Conservation (phyloP, 371 early-diverging fungal species). For the Circinella minor region DNA sequence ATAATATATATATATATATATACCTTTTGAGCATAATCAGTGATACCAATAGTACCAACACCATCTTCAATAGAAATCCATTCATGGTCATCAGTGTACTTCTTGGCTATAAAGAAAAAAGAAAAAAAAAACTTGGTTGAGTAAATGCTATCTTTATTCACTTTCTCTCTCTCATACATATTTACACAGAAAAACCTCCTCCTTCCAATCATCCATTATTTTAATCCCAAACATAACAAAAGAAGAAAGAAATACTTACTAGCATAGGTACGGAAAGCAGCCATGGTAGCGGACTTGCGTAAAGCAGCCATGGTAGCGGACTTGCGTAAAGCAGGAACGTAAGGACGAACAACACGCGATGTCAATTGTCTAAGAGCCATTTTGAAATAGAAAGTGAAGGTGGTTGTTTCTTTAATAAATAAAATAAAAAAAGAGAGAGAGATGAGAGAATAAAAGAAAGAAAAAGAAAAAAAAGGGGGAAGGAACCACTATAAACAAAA, state of each 20-base stretch:
- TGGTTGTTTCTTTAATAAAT: too few relatives aligned
- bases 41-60: constrained; percentile 91
- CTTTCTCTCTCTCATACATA: background rate
- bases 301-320: constrained; percentile 39
- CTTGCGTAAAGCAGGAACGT: constrained; percentile 43
- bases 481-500: constrained; percentile 9
- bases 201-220: background rate
- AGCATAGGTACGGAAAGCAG: constrained; percentile 49
- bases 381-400: constrained; percentile 1
- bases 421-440: too few relatives aligned
- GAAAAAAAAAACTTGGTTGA: background rate
- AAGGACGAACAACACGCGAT: constrained; percentile 49
- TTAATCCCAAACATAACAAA: background rate
- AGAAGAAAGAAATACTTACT: constrained; percentile 33
- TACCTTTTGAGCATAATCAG: constrained; percentile 85
- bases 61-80: constrained; percentile 81
- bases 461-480: constrained; percentile 7
- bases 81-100: constrained; percentile 92
- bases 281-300: constrained; percentile 39
- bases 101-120: constrained; percentile 49
- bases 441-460: constrained; percentile 18
- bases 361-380: constrained; percentile 55
- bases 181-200: background rate
- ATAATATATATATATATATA: background rate
- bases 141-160: background rate